phyloP scores from a whole-genome alignment of 2,329 filamentous ascomycete species.

The Pseudogymnoascus verrucosus region DNA sequence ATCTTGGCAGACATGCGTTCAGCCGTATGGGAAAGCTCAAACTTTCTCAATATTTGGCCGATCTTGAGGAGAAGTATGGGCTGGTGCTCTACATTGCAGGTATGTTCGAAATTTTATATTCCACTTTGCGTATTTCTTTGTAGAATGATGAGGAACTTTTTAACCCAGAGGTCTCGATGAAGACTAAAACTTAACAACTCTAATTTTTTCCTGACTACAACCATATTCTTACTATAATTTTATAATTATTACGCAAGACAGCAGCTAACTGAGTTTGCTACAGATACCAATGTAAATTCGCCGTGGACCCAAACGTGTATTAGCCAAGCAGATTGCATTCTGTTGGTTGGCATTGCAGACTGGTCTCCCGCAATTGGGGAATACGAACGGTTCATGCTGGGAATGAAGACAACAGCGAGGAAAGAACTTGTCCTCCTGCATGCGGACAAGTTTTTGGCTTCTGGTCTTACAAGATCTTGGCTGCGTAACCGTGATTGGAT shows the following conservation, averaged over 20 bases:
- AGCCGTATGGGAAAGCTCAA: conserved; percentile 96
- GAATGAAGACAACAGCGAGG: conserved; percentile 92
- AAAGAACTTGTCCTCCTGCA: conserved; percentile 90
- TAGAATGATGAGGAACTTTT: conserved; percentile 27
- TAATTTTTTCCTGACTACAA: conserved; percentile 58
- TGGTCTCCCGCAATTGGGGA: conserved; percentile 86
- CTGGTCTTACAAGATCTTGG: conserved; percentile 83
- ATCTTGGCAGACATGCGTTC: conserved; percentile 91
- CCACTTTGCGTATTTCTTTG: conserved; percentile 34
- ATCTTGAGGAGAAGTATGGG: conserved; percentile 94
- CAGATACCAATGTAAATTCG: conserved; percentile 91
- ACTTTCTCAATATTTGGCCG: conserved; percentile 88
- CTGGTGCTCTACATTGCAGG: conserved; percentile 88
- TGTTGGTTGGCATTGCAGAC: conserved; percentile 86
- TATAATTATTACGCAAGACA: not conserved
- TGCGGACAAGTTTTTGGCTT: conserved; percentile 74
- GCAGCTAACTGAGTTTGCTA: conserved; percentile 18
- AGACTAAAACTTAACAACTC: conserved; percentile 34
- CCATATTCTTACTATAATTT: not conserved
- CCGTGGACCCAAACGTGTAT: conserved; percentile 99
- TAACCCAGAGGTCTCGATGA: conserved; percentile 22
- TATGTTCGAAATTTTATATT: conserved; percentile 33
- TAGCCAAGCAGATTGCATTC: conserved; percentile 89
- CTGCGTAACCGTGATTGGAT: conserved; percentile 92
- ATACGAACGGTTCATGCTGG: conserved; percentile 91